Evolutionary conservation across 768 basidiomycete genomes (phyloP).

Genomic region (Auriculariales sp.): DNA sequence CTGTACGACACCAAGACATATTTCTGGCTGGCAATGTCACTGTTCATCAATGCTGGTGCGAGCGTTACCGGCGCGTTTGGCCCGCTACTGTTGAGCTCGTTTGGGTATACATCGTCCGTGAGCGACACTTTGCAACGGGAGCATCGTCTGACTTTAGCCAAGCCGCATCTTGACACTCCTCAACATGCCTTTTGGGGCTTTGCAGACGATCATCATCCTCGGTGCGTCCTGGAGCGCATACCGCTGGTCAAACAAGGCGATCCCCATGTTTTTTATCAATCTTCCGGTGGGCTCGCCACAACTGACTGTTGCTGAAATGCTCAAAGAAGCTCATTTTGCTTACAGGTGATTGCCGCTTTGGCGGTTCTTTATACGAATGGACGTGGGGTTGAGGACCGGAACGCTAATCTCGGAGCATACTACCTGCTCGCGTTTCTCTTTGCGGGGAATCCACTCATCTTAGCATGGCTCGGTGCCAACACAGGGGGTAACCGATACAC

Average conservation of each 20-base stretch:
- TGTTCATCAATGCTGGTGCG: constrained; percentile 25
- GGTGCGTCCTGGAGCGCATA: constrained; percentile 21
- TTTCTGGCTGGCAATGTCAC: constrained; percentile 25
- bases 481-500: constrained; percentile 14
- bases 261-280: constrained; percentile 20
- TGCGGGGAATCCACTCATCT: constrained; percentile 17
- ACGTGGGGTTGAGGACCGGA: no score
- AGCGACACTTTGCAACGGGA: constrained; percentile 28
- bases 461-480: constrained; percentile 18
- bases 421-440: constrained; percentile 18
- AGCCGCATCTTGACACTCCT: constrained; percentile 22
- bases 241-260: constrained; percentile 23
- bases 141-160: constrained; percentile 24
- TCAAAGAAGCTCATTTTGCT: no score
- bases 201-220: constrained; percentile 26
- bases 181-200: constrained; percentile 31
- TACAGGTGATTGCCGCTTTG: no score
- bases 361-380: no score
- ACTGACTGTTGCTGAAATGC: no score
- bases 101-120: constrained; percentile 10
- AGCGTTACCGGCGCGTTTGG: constrained; percentile 28
- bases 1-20: constrained; percentile 27
- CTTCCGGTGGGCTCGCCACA: no score
- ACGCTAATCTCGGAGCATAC: no score
- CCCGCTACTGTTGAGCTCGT: constrained; percentile 24